Base-by-base conservation (phyloP, 129 eudicot species). In the Tanacetum coccineum region DNA sequence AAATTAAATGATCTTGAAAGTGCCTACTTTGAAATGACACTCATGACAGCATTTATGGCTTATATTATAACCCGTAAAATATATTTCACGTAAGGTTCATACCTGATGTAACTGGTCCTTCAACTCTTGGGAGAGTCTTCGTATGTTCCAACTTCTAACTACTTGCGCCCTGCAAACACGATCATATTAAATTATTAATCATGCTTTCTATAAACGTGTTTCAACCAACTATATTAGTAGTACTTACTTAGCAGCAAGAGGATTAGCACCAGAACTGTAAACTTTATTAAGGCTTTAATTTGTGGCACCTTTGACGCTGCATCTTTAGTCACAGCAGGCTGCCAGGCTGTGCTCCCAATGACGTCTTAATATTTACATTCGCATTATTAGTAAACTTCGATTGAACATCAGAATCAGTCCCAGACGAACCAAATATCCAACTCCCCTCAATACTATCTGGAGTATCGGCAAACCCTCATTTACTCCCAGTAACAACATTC, bases 201-300 rank as follows among this genome's bases (percentile, higher is more conserved):
- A 64, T 36, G 26, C 22, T 46, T 12, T 8, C 51, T 45, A 4
- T 19, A 32, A 1, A 36, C 42, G 6, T 2, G 13, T 44, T 53
- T 30, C 6, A 44, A 28, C 18, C 10, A 9, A 21, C 6, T 61
- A 19, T 58, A 10, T 51, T 46, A 3, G 47, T 39, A 49, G n/a
- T 50, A 79, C 93, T 81, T 79, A 87, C 97, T 87, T 91, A 5
- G 95, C 87, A 79, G 89, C 95, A 74, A 95, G 97, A 42, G 95
- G 84, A 72, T 75, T 84, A 22, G 25, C 1, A 22, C 25, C 25
- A 22, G 25, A 22, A 22, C 25, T 2, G 2, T 1, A 22, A 22
- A 36, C 42, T 36, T 36, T 36, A 36, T 59, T 71, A 36, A 53
- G 74, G 67, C 19, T 64, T 71, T n/a, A n/a, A n/a, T n/a, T n/a